These are phyloP conservation scores for Brettanomyces naardenensis DNA, from an alignment of 805 yeast genomes.

Conservation along the genomic window DNA sequence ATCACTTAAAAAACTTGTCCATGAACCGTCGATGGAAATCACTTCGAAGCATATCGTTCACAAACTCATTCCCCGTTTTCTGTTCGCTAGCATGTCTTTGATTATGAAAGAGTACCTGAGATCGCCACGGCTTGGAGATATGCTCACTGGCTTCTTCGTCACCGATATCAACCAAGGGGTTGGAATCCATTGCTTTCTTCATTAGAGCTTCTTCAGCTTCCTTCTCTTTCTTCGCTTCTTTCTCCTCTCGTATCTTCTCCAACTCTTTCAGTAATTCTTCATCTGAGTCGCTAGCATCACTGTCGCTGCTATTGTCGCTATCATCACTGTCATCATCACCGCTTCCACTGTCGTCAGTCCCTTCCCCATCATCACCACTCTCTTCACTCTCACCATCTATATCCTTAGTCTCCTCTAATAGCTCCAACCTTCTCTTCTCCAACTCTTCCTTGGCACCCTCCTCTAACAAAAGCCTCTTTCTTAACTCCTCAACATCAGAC, in stretches of 20 bases:
- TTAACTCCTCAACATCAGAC: background rate
- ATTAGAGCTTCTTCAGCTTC: slow-evolving; percentile 4
- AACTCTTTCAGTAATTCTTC: slow-evolving; percentile 38
- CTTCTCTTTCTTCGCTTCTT: slow-evolving; percentile 9
- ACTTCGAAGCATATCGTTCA: slow-evolving; percentile 28
- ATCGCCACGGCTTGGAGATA: slow-evolving; percentile 28
- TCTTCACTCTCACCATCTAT: slow-evolving; percentile 35
- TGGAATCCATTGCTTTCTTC: background rate
- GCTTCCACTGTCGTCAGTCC: slow-evolving; percentile 11
- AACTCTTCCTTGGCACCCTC: background rate
- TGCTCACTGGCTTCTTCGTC: slow-evolving; percentile 6
- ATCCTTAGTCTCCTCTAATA: slow-evolving; percentile 34
- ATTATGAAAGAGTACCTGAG: slow-evolving; percentile 22
- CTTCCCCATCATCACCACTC: slow-evolving; percentile 14
- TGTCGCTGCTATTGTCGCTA: slow-evolving; percentile 37
- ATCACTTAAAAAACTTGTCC: slow-evolving; percentile 29
- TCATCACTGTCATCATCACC: slow-evolving; percentile 19
- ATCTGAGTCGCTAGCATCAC: slow-evolving; percentile 51
- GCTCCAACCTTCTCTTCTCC: background rate
- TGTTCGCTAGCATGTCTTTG: slow-evolving; percentile 5
- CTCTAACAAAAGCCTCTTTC: background rate
- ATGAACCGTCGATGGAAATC: slow-evolving; percentile 35
- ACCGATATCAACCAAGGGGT: too few species aligned
- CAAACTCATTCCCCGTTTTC: slow-evolving; percentile 7
- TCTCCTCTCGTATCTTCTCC: slow-evolving; percentile 25